These are phyloP conservation scores for Stephania yunnanensis DNA, from an alignment of 164 flowering plant species.

Conservation along the genomic window DNA sequence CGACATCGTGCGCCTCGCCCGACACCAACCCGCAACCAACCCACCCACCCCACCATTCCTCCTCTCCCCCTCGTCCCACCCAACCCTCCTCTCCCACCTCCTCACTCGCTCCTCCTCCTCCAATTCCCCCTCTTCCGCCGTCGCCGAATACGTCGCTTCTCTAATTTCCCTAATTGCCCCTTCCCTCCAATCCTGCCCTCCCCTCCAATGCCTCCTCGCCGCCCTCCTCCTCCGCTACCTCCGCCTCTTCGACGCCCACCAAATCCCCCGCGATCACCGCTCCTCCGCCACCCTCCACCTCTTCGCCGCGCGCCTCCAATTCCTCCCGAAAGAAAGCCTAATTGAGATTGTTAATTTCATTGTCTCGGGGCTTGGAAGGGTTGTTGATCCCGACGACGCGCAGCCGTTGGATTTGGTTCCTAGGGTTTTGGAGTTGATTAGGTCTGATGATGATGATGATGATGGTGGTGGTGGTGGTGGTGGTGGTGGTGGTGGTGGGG, in stretches of 20 bases:
- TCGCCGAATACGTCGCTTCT: constrained; percentile 46
- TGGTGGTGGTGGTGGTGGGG: constrained; percentile 6
- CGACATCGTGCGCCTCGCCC: constrained; percentile 45
- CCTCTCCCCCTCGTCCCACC: constrained; percentile 38
- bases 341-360: constrained; percentile 25
- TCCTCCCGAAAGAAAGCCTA: constrained; percentile 22
- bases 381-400: constrained; percentile 42
- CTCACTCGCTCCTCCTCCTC: constrained; percentile 29
- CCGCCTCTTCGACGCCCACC: constrained; percentile 42
- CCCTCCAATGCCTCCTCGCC: constrained; percentile 43
- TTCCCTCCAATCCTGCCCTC: constrained; percentile 25
- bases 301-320: constrained; percentile 31
- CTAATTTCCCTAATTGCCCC: constrained; percentile 47
- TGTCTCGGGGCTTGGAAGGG: constrained; percentile 24
- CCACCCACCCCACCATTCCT: constrained; percentile 34
- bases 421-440: constrained; percentile 32
- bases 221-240: constrained; percentile 43
- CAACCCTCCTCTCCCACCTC: constrained; percentile 48
- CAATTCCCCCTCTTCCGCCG: constrained; percentile 38
- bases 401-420: constrained; percentile 61
- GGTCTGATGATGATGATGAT: constrained; percentile 27
- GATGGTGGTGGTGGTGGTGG: neutral
- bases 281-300: constrained; percentile 42
- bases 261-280: constrained; percentile 46
- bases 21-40: constrained; percentile 22